Evolutionary conservation across 805 yeast species (phyloP).

Genomic region (Candida endomychidarum): DNA sequence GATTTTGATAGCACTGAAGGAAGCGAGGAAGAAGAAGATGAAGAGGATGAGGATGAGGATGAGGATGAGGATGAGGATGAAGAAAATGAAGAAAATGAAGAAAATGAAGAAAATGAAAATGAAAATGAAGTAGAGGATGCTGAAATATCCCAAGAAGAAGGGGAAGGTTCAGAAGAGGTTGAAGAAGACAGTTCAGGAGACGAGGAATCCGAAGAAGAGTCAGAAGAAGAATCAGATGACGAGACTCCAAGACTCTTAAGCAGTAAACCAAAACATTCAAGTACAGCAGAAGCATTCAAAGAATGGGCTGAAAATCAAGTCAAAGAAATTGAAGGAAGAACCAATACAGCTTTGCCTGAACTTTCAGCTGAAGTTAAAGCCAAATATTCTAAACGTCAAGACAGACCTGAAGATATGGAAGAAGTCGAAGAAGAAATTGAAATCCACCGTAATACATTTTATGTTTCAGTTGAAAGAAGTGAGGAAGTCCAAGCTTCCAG

Average conservation of each 20-base stretch:
- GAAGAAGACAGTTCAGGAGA: conserved; percentile 30
- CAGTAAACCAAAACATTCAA: conserved; percentile 46
- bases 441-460: conserved; percentile 67
- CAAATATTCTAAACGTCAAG: conserved; percentile 46
- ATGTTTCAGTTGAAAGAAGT: conserved; percentile 64
- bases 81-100: conserved; percentile 27
- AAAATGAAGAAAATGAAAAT: conserved; percentile 22
- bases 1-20: conserved; percentile 51
- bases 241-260: conserved; percentile 34
- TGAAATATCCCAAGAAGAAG: conserved; percentile 29
- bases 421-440: conserved; percentile 62
- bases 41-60: conserved; percentile 27
- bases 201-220: conserved; percentile 32
- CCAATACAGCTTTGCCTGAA: conserved; percentile 46
- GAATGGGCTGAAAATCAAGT: conserved; percentile 84
- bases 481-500: conserved; percentile 67
- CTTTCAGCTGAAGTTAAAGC: conserved; percentile 48
- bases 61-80: conserved; percentile 25
- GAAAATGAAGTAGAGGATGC: conserved; percentile 28
- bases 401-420: conserved; percentile 69
- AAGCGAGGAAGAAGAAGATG: conserved; percentile 24
- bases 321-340: conserved; percentile 61
- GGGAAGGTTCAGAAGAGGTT: conserved; percentile 25
- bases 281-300: conserved; percentile 59
- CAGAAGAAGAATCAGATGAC: conserved; percentile 26